Conservation (phyloP, 805 yeast genomes). For the Teunomyces aglyptinius region DNA sequence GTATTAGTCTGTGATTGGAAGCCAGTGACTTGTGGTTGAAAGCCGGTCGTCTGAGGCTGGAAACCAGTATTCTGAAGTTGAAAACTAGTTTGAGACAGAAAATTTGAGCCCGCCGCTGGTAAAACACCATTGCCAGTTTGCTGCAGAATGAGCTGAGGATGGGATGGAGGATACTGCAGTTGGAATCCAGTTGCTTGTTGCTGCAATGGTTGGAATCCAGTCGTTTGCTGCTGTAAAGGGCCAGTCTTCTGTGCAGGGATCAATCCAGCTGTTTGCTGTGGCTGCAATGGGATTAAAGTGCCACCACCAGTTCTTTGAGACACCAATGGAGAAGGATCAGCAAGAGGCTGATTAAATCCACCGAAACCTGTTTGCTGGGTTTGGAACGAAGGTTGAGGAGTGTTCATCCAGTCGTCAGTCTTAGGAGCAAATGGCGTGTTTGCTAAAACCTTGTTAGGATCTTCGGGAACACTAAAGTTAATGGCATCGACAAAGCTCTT, state of each 20-base stretch:
- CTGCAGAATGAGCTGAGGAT: slow-evolving; percentile 14
- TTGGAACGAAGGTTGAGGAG: slow-evolving; percentile 33
- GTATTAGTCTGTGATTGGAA: slow-evolving; percentile 26
- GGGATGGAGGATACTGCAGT: slow-evolving; percentile 18
- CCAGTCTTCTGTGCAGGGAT: slow-evolving; percentile 49
- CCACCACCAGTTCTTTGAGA: slow-evolving; percentile 49
- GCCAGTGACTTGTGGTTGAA: slow-evolving; percentile 23
- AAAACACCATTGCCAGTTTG: slow-evolving; percentile 19
- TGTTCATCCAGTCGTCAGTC: slow-evolving; percentile 26
- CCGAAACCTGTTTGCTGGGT: slow-evolving; percentile 40
- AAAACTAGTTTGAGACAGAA: slow-evolving; percentile 9
- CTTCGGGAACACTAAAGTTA: slow-evolving; percentile 71
- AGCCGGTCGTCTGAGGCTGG: slow-evolving; percentile 33
- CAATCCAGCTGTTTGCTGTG: slow-evolving; percentile 70
- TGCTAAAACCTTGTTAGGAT: slow-evolving; percentile 37
- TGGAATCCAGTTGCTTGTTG: slow-evolving; percentile 41
- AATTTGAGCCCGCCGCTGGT: not conserved
- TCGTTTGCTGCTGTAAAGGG: slow-evolving; percentile 23
- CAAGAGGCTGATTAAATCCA: slow-evolving; percentile 2
- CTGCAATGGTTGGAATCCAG: slow-evolving; percentile 19
- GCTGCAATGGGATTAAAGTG: slow-evolving; percentile 46
- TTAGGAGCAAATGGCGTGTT: slow-evolving; percentile 44
- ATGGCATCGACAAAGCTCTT: slow-evolving; percentile 87
- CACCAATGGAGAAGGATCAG: slow-evolving; percentile 19
- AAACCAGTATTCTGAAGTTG: slow-evolving; percentile 18